Evolutionary conservation across 495 filamentous ascomycete genomes (phyloP), one percentile per base, ranked within the genome.

Genomic region (Lindgomyces ingoldianus): DNA sequence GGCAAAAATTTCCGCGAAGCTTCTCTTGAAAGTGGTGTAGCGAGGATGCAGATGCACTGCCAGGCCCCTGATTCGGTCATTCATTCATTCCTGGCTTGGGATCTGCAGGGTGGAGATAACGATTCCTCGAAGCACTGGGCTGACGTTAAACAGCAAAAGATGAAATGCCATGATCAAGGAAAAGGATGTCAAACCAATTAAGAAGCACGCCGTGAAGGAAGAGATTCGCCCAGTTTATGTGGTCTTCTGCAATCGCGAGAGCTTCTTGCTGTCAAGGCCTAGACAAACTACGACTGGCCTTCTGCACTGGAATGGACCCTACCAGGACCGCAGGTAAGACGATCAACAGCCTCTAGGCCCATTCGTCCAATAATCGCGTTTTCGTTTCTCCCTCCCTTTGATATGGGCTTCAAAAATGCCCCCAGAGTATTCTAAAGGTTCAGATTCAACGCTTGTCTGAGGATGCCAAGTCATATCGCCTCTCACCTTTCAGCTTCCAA

Each of bases 261-360:
- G 45, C 2, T 19, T 22, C 33, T 22, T 47, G 42, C 57, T 67
- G 64, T 57, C 62, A 67, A 67, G 51, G 52, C 44, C 51, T 27
- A 52, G 14, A 61, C 25, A 57, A 57, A 44, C 26, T 14, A 10
- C n/a, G 21, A 47, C 26, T 6, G n/a, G 14, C 18, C 16, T n/a
- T 41, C 44, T 39, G 14, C 33, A 14, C 33, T 14, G 39, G 27
- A 22, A 26, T 6, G 52, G 22, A 27, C 16, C 22, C 41, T 62
- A 36, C 41, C 29, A 9, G 42, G 27, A 30, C 16, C 29, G 29
- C 50, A 67, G 64, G 62, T 67, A 67, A 67, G 64, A 22, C 21
- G 54, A 27, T 56, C 53, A 44, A 12, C 53, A 24, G 18, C 36
- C 14, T 44, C 19, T 19, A 24, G 36, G 16, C 22, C 10, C 25